Conservation (phyloP, 148 eudicot species). For the Cornus suecica region DNA sequence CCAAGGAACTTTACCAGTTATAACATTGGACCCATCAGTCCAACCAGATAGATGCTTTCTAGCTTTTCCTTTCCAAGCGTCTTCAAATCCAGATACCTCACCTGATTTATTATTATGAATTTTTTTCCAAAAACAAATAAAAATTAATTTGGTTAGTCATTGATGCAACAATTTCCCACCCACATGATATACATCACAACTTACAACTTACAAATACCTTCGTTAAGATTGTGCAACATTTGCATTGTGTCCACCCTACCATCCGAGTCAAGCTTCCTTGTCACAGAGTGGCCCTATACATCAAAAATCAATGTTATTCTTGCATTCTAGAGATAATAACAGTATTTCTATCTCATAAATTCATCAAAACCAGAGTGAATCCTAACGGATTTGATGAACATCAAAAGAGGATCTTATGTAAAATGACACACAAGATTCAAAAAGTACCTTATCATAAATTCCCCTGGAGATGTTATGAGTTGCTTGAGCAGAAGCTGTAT, state of each 20-base stretch:
- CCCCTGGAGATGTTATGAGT: conserved; percentile 69
- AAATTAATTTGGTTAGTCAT: neutral
- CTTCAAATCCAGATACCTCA: conserved; percentile 76
- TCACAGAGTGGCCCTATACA: conserved; percentile 73
- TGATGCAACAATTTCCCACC: neutral
- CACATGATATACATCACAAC: neutral
- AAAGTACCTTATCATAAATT: conserved; percentile 44
- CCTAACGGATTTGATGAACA: neutral
- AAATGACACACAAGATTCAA: neutral
- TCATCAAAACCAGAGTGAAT: neutral
- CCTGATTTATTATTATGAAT: conserved; percentile 31
- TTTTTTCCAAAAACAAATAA: neutral
- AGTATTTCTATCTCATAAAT: neutral
- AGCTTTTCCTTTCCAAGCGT: conserved; percentile 81
- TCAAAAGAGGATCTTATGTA: neutral
- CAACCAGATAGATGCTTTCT: conserved; percentile 61
- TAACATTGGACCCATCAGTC: conserved; percentile 43
- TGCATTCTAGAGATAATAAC: neutral
- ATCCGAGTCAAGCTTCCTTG: conserved; percentile 82
- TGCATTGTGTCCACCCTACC: conserved; percentile 82
- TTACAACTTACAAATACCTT: conserved; percentile 40
- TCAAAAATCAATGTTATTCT: conserved; percentile 6
- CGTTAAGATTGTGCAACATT: conserved; percentile 71
- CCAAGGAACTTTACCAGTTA: conserved; percentile 16
- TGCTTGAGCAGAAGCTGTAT: conserved; percentile 76